A percentile compares a stretch with the other conserved stretches of the same genome.
phyloP scores from a whole-genome alignment of 2,329 filamentous ascomycete genomes.

The Aspergillus puulaauensis region DNA sequence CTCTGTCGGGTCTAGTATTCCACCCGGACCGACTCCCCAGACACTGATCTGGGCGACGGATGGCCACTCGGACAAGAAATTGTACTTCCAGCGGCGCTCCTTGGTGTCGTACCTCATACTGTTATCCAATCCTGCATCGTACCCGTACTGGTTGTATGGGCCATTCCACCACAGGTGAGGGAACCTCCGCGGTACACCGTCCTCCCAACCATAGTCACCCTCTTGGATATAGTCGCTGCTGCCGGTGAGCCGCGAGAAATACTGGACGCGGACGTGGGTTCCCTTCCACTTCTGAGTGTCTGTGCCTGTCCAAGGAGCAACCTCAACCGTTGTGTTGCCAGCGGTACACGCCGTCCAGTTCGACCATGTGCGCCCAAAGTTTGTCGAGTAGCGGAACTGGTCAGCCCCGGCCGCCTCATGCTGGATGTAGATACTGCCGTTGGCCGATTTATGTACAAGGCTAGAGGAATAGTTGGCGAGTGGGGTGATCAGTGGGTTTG shows the following conservation, averaged over 20 bases:
- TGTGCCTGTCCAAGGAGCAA: slow-evolving; percentile 58
- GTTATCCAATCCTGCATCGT: slow-evolving; percentile 59
- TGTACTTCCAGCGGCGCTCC: slow-evolving; percentile 55
- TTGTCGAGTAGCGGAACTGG: slow-evolving; percentile 62
- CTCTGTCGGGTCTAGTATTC: slow-evolving; percentile 57
- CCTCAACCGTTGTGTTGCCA: slow-evolving; percentile 49
- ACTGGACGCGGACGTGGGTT: slow-evolving; percentile 63
- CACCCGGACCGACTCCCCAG: slow-evolving; percentile 66
- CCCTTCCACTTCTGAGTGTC: slow-evolving; percentile 59
- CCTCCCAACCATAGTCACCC: slow-evolving; percentile 48
- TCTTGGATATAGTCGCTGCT: slow-evolving; percentile 63
- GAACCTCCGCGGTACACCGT: slow-evolving; percentile 50
- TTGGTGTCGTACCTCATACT: slow-evolving; percentile 51
- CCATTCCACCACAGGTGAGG: slow-evolving; percentile 65
- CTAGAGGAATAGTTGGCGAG: slow-evolving; percentile 59
- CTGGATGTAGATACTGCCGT: slow-evolving; percentile 49
- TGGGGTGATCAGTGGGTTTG: slow-evolving; percentile 62
- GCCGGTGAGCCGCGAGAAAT: slow-evolving; percentile 59
- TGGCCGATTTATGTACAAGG: slow-evolving; percentile 48
- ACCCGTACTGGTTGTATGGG: slow-evolving; percentile 64
- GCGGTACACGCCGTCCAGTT: slow-evolving; percentile 58
- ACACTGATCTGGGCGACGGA: slow-evolving; percentile 62
- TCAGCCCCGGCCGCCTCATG: slow-evolving; percentile 63
- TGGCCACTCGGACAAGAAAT: slow-evolving; percentile 65
- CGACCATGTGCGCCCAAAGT: slow-evolving; percentile 61